phyloP scores from a whole-genome alignment of 768 basidiomycete species.

The Cystofilobasidium capitatum region DNA sequence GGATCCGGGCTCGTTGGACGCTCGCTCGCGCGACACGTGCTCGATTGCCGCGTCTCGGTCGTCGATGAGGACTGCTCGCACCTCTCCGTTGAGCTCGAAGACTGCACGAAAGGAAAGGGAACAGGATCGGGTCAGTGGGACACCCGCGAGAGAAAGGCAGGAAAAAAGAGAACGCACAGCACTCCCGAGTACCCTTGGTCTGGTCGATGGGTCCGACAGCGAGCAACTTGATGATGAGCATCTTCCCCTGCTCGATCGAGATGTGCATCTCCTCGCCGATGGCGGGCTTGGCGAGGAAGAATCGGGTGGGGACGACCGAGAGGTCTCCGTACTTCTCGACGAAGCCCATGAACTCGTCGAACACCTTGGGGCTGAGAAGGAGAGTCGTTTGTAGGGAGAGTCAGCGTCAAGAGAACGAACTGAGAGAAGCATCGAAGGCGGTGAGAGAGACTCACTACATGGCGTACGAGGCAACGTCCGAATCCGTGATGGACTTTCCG shows the following conservation, averaged over 20 bases:
- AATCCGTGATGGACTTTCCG: constrained; percentile 86
- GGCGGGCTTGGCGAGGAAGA: constrained; percentile 87
- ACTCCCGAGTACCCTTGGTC: constrained; percentile 83
- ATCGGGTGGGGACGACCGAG: constrained; percentile 92
- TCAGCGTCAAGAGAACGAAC: constrained; percentile 26
- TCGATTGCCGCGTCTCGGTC: constrained; percentile 97
- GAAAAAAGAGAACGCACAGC: constrained; percentile 41
- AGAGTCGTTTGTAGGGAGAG: not conserved
- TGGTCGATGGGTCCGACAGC: constrained; percentile 89
- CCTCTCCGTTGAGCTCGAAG: constrained; percentile 45
- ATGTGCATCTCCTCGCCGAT: constrained; percentile 95
- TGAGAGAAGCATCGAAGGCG: not conserved
- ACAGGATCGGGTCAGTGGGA: not conserved
- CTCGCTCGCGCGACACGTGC: constrained; percentile 87
- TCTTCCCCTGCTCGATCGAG: constrained; percentile 83
- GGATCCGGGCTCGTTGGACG: constrained; percentile 86
- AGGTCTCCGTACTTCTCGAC: constrained; percentile 91
- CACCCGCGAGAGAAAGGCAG: not conserved
- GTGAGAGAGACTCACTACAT: constrained; percentile 57
- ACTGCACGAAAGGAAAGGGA: not conserved
- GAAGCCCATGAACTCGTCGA: constrained; percentile 93
- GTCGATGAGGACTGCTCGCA: constrained; percentile 88
- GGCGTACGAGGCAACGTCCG: constrained; percentile 86
- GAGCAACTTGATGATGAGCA: constrained; percentile 88
- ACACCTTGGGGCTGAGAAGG: constrained; percentile 52